A percentile compares a stretch with the other conserved stretches of the same genome.
Conservation (phyloP, 805 yeast species). For the Yarrowia sp. region DNA sequence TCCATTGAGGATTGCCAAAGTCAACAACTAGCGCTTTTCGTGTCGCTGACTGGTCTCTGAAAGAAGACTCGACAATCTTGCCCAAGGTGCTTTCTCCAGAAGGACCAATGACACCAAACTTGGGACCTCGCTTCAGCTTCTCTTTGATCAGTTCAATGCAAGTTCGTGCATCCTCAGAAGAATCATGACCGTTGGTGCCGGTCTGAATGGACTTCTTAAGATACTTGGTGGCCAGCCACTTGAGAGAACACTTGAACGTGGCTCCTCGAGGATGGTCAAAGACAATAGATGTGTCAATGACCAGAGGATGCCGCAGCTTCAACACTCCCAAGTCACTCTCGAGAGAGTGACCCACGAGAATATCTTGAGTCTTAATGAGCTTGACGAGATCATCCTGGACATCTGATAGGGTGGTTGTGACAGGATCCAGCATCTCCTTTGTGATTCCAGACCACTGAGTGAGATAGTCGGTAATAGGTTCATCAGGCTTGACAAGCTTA, state of each 20-base stretch:
- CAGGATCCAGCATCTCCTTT: conserved; percentile 64
- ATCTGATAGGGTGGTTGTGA: conserved; percentile 69
- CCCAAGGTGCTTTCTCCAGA: conserved; percentile 37
- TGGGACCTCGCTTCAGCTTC: conserved; percentile 70
- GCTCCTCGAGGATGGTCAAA: conserved; percentile 82
- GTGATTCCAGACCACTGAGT: conserved; percentile 91
- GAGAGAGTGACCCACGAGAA: conserved; percentile 86
- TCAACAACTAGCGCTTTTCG: conserved; percentile 50
- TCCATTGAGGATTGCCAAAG: conserved; percentile 49
- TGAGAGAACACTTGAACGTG: conserved; percentile 79
- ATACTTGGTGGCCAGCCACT: conserved; percentile 66
- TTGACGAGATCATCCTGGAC: conserved; percentile 64
- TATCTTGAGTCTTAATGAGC: conserved; percentile 62
- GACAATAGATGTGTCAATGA: conserved; percentile 81
- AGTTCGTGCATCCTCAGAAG: conserved; percentile 83
- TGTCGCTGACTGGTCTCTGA: conserved; percentile 11
- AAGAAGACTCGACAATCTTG: conserved; percentile 20
- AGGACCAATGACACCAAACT: conserved; percentile 61
- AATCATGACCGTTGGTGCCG: conserved; percentile 78
- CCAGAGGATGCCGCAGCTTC: conserved; percentile 69
- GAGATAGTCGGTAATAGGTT: conserved; percentile 76
- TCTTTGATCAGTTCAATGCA: conserved; percentile 77
- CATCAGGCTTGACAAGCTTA: conserved; percentile 77
- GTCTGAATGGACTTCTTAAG: conserved; percentile 69
- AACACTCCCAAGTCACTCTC: conserved; percentile 81